Evolutionary conservation across 192 early-diverging fungal species (phyloP).

Genomic region (Radiomyces spectabilis): DNA sequence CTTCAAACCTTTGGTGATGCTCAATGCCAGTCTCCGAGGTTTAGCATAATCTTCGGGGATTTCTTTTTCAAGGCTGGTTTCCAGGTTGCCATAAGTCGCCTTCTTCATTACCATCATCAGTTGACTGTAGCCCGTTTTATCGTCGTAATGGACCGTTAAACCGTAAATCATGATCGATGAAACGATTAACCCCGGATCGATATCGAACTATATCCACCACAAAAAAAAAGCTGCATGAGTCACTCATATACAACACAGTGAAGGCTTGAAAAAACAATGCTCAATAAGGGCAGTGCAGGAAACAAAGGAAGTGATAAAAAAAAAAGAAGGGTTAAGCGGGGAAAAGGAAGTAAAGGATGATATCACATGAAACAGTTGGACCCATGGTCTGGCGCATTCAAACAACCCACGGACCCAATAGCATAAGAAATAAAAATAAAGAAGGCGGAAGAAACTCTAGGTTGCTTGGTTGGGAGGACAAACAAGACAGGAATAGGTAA

Average conservation of each 20-base stretch:
- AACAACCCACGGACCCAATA: too few relatives aligned
- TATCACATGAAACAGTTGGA: too few relatives aligned
- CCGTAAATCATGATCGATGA: conserved; percentile 11
- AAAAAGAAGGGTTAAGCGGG: too few relatives aligned
- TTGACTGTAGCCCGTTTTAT: conserved; percentile 4
- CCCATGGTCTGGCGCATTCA: too few relatives aligned
- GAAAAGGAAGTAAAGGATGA: too few relatives aligned
- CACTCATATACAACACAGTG: background rate
- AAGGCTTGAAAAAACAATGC: background rate
- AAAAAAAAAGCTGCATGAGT: background rate
- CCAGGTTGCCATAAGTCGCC: conserved; percentile 19
- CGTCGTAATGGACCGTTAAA: conserved; percentile 16
- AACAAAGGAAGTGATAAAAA: background rate
- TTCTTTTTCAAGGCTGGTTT: conserved; percentile 8
- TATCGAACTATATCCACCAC: conserved; percentile 1
- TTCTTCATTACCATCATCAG: conserved; percentile 24
- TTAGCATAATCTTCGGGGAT: conserved; percentile 11
- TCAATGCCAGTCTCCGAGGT: conserved; percentile 3
- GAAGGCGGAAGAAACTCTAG: too few relatives aligned
- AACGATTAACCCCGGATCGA: conserved; percentile 3
- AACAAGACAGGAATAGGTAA: too few relatives aligned
- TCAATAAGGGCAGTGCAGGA: background rate
- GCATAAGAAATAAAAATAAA: too few relatives aligned
- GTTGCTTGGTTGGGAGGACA: too few relatives aligned
- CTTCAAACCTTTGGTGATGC: conserved; percentile 15